Evolutionary conservation across 805 yeast genomes (phyloP).

Genomic region (Cyberlindnera maritima): DNA sequence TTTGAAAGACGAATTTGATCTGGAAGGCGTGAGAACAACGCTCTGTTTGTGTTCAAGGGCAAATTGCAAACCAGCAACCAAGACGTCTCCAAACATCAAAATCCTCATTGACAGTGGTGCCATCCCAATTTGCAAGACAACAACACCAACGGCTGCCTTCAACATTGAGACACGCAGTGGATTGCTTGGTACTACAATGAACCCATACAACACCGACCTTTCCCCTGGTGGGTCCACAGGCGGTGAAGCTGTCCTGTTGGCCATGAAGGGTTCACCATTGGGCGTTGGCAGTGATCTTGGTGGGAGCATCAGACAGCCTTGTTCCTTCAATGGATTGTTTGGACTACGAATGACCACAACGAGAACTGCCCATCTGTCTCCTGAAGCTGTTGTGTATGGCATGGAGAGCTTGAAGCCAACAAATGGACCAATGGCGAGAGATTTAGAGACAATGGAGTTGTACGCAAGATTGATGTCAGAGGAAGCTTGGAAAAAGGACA

Average conservation of each 20-base stretch:
- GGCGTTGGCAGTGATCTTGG: conserved; percentile 60
- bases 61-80: conserved; percentile 48
- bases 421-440: conserved; percentile 45
- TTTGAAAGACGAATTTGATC: conserved; percentile 42
- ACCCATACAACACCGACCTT: conserved; percentile 40
- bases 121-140: conserved; percentile 51
- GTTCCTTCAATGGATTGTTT: conserved; percentile 39
- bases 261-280: conserved; percentile 41
- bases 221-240: conserved; percentile 57
- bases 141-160: conserved; percentile 49
- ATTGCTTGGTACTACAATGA: conserved; percentile 43
- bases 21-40: conserved; percentile 46
- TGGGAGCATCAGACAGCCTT: conserved; percentile 49
- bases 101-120: conserved; percentile 47
- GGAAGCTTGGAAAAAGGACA: conserved; percentile 43
- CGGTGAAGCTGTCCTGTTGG: conserved; percentile 51
- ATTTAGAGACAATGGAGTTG: conserved; percentile 35
- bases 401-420: conserved; percentile 36
- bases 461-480: conserved; percentile 31
- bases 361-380: conserved; percentile 34
- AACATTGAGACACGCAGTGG: conserved; percentile 43
- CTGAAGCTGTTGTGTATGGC: conserved; percentile 20
- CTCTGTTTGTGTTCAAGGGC: conserved; percentile 44
- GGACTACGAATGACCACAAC: conserved; percentile 43
- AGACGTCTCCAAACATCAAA: conserved; percentile 37